Base-by-base conservation (phyloP, 202 grass and related monocot genomes). In the Hordeum pubiflorum region DNA sequence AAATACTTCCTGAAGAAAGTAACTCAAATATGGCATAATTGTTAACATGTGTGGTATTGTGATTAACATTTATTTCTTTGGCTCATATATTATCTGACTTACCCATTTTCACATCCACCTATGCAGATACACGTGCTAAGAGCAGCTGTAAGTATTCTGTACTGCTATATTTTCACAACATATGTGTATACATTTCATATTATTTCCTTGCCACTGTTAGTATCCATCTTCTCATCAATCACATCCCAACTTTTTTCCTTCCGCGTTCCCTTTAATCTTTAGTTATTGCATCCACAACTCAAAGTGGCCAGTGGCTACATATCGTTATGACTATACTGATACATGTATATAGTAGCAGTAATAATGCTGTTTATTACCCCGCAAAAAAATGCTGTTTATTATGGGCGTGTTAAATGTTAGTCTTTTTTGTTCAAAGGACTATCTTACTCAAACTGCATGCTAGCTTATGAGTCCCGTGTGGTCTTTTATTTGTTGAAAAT, bases 81-180 rank as follows among this genome's bases (percentile, higher is more conserved):
- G 43, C 55, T 75, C 37, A 58, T 72, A 7, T 60, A 69, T 39
- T 84, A 46, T 79, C 72, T 69, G 24, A 84, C 21, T 77, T 63
- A 21, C 17, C 64, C 70, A 36, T 73, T 70, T 76, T 63, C 33
- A 34, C 81, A 36, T 79, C 84, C 18, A 82, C 58, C 27, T 72
- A 44, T 87, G 88, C 91, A 94, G 91, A 89, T 94, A 79, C 44
- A 77, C 3, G 50, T 91, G 44, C 58, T 87, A 63, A 82, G 80
- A 87, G 48, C 77, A 66, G 74, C 48, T 82, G 89, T 94, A 85
- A 91, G 89, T 87, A 67, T 87, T 81, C 77, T 73, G 72, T 63
- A 69, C 58, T 74, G 5, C 55, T 68, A 74, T 66, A 29, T 76
- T 46, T 40, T 46, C 38, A 69, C 40, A 31, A 41, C 26, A 40